These are phyloP conservation scores for Nemania sp. DNA, from an alignment of 2,329 filamentous ascomycete genomes.

Conservation along the genomic window DNA sequence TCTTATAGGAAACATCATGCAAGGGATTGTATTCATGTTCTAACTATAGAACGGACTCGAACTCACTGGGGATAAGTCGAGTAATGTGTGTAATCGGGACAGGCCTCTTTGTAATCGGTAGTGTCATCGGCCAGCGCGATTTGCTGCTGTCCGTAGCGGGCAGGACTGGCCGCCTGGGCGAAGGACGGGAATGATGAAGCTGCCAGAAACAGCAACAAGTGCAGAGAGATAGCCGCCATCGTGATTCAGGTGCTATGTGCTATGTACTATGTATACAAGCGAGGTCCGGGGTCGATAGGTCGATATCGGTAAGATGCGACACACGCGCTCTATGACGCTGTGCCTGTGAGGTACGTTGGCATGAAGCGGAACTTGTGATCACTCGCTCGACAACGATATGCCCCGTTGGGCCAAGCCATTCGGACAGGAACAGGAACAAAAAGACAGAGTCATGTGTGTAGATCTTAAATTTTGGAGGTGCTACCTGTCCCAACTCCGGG, in stretches of 20 bases:
- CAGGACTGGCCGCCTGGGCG: slow-evolving; percentile 21
- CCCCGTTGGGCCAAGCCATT: not conserved
- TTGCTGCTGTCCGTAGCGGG: slow-evolving; percentile 38
- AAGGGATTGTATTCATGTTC: too few species aligned
- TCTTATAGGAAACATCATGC: too few species aligned
- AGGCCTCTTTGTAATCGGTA: slow-evolving; percentile 49
- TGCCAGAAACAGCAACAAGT: slow-evolving; percentile 22
- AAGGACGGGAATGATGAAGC: slow-evolving; percentile 21
- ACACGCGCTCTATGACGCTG: not conserved
- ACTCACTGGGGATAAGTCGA: slow-evolving; percentile 61
- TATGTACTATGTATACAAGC: not conserved
- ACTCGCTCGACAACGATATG: not conserved
- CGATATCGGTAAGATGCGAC: too few species aligned
- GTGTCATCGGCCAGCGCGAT: slow-evolving; percentile 40
- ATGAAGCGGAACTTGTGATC: not conserved
- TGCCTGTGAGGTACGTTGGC: not conserved
- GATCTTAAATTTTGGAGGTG: not conserved
- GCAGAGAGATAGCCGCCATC: slow-evolving; percentile 6
- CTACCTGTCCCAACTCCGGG: not conserved
- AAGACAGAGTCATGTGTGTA: too few species aligned
- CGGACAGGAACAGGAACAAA: not conserved
- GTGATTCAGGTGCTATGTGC: slow-evolving; percentile 1
- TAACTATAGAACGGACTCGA: not conserved
- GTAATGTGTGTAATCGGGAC: slow-evolving; percentile 67
- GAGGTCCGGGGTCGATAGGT: too few species aligned